These are phyloP conservation scores for Alternaria sp. DNA, from an alignment of 2,329 filamentous ascomycete genomes.

Conservation along the genomic window DNA sequence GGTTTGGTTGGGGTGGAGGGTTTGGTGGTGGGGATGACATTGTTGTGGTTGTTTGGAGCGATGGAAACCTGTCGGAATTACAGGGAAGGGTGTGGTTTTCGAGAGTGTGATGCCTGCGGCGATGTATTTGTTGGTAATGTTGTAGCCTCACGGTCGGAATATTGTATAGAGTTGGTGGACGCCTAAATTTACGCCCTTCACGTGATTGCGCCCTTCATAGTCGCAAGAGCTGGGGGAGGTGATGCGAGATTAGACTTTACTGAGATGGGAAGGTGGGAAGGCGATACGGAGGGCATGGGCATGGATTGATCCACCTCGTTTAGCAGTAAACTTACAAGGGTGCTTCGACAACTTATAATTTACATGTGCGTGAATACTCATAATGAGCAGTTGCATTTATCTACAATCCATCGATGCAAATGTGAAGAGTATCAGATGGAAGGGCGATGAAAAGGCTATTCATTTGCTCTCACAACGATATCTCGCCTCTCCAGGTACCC, in stretches of 20 bases:
- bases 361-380: not conserved
- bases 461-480: constrained; percentile 64
- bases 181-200: not conserved
- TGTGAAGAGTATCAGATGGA: too few species aligned
- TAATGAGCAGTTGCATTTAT: not conserved
- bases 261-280: not conserved
- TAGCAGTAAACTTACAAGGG: not conserved
- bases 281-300: too few species aligned
- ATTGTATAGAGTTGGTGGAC: not conserved
- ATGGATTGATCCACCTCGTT: not conserved
- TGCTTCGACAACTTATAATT: not conserved
- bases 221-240: not conserved
- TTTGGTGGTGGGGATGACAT: not conserved
- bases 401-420: not conserved
- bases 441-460: too few species aligned
- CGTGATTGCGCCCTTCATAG: not conserved
- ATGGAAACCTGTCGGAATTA: not conserved
- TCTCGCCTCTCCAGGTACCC: constrained; percentile 90
- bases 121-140: not conserved
- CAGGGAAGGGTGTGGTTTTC: not conserved
- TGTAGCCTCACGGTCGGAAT: not conserved
- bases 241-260: not conserved
- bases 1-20: not conserved
- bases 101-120: not conserved
- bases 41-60: not conserved